phyloP scores from a whole-genome alignment of 2,329 filamentous ascomycete species.

The Aspergillus arachidicola region DNA sequence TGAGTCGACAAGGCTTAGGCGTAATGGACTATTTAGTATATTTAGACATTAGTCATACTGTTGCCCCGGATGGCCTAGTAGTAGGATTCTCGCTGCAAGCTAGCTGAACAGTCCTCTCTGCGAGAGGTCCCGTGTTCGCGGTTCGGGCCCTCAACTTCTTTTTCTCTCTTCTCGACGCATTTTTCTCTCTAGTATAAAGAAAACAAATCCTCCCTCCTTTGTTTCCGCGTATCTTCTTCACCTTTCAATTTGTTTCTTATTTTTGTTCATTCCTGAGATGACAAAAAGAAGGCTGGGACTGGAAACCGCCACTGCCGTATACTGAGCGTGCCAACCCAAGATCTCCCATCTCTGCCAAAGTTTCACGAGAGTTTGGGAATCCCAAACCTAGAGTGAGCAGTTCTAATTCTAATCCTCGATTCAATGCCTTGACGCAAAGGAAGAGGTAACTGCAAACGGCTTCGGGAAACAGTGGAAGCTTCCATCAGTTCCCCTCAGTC shows the following conservation, averaged over 20 bases:
- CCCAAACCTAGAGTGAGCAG: conserved; percentile 6
- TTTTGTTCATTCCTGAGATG: neutral
- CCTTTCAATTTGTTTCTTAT: neutral
- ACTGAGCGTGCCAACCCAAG: conserved; percentile 10
- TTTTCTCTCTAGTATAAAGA: neutral
- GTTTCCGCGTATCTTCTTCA: neutral
- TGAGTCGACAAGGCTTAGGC: neutral
- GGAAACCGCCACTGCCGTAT: conserved; percentile 5
- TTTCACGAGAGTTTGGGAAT: conserved; percentile 7
- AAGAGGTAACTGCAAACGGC: conserved; percentile 13
- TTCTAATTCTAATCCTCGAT: conserved; percentile 6
- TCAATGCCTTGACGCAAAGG: neutral
- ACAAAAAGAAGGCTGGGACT: neutral
- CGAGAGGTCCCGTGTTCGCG: neutral
- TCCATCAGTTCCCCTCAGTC: conserved; percentile 6
- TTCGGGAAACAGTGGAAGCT: conserved; percentile 15
- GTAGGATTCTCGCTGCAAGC: neutral
- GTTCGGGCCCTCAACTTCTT: neutral
- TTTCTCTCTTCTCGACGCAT: neutral
- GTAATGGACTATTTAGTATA: neutral
- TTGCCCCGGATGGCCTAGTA: neutral
- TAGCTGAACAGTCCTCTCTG: neutral
- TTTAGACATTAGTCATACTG: neutral
- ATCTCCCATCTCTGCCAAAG: conserved; percentile 4
- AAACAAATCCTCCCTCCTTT: neutral